Evolutionary conservation across 805 yeast genomes (phyloP).

Genomic region (Ogataea corticis): DNA sequence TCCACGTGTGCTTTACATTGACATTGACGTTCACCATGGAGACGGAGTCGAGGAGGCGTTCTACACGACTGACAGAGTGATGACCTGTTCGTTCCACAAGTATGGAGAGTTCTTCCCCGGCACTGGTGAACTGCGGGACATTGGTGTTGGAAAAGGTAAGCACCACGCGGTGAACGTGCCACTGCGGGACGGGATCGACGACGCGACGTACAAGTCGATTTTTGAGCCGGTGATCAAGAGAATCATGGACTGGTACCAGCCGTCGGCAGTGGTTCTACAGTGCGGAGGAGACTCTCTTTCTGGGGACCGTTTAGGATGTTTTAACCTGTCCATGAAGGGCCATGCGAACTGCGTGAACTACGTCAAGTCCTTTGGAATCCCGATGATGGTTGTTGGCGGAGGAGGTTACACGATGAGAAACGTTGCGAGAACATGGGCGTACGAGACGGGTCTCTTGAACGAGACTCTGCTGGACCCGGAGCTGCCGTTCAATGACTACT

Average conservation of each 20-base stretch:
- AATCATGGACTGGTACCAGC: conserved; percentile 84
- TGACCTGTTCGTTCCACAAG: conserved; percentile 89
- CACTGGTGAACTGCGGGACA: conserved; percentile 83
- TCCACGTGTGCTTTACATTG: conserved; percentile 84
- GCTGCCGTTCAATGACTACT: conserved; percentile 91
- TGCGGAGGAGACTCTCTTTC: conserved; percentile 98
- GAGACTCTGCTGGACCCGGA: conserved; percentile 75
- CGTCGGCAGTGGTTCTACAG: conserved; percentile 94
- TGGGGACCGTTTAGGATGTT: conserved; percentile 94
- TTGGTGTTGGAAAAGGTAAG: conserved; percentile 83
- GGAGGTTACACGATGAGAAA: conserved; percentile 98
- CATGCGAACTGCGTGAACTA: conserved; percentile 95
- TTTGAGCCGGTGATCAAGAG: conserved; percentile 85
- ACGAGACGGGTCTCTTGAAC: conserved; percentile 85
- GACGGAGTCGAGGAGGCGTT: conserved; percentile 96
- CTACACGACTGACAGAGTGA: conserved; percentile 86
- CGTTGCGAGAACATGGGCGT: conserved; percentile 94
- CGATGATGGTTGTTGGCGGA: conserved; percentile 93
- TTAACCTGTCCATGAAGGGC: conserved; percentile 88
- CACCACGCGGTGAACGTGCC: conserved; percentile 86
- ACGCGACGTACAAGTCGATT: conserved; percentile 77
- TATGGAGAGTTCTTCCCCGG: conserved; percentile 94
- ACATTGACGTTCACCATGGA: conserved; percentile 91
- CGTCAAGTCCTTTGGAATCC: conserved; percentile 82
- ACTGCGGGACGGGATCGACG: conserved; percentile 90